These are phyloP conservation scores for Hanseniaspora gamundiae DNA, from an alignment of 1,139 yeast species.

Conservation along the genomic window DNA sequence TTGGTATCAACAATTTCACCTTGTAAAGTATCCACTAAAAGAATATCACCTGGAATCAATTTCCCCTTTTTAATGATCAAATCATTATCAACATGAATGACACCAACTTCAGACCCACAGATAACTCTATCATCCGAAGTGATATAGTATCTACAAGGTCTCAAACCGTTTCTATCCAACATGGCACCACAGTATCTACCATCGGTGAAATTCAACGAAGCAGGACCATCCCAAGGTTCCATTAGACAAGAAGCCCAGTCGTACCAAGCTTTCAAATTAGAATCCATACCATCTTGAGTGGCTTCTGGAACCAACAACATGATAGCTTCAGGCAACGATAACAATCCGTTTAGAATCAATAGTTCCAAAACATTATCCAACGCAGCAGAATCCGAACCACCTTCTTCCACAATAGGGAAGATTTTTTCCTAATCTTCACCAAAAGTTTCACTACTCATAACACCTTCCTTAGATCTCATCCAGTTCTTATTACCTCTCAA, in stretches of 20 bases:
- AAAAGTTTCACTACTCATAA: conserved; percentile 75
- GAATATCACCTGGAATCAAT: conserved; percentile 92
- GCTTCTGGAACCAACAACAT: conserved; percentile 98
- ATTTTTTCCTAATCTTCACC: conserved; percentile 86
- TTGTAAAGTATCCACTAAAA: conserved; percentile 84
- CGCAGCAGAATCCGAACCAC: conserved; percentile 99
- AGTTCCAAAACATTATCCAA: conserved; percentile 91
- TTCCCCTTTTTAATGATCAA: conserved; percentile 83
- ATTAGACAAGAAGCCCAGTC: conserved; percentile 99
- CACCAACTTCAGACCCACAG: conserved; percentile 98
- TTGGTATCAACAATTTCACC: conserved; percentile 91
- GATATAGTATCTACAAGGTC: conserved; percentile 96
- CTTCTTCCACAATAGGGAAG: conserved; percentile 94
- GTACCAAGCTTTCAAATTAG: conserved; percentile 84
- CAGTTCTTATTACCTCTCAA: conserved; percentile 95
- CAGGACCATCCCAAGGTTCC: conserved; percentile 99
- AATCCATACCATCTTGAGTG: conserved; percentile 94
- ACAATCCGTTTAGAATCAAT: conserved; percentile 80
- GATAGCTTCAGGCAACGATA: conserved; percentile 91
- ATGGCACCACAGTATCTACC: conserved; percentile 98
- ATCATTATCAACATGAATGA: conserved; percentile 77
- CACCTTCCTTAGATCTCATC: conserved; percentile 99
- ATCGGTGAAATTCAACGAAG: conserved; percentile 90
- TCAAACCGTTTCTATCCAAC: conserved; percentile 89
- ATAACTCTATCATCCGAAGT: conserved; percentile 92